A percentile compares a stretch with the other conserved stretches of the same genome.
Evolutionary conservation across 2,329 filamentous ascomycete species (phyloP).

Genomic region (Arthrobotrys pseudoclavata): DNA sequence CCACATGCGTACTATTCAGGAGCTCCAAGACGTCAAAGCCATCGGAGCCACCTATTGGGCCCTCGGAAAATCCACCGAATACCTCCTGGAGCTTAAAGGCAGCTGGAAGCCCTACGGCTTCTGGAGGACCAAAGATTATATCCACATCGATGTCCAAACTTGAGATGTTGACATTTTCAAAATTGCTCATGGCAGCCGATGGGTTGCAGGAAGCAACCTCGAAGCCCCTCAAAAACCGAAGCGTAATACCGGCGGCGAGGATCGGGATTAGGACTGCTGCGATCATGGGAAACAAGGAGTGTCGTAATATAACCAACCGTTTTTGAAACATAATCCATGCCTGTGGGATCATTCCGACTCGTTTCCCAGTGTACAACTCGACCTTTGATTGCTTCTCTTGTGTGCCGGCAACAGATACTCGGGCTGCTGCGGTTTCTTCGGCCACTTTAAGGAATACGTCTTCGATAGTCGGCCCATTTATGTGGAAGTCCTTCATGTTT

Average conservation of each 20-base stretch:
- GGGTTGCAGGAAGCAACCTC: constrained; percentile 71
- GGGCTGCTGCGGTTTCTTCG: constrained; percentile 74
- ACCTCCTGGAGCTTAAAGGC: constrained; percentile 41
- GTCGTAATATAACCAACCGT: constrained; percentile 79
- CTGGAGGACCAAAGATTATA: constrained; percentile 44
- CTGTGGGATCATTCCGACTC: constrained; percentile 79
- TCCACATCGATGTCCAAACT: constrained; percentile 50
- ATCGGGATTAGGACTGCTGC: constrained; percentile 83
- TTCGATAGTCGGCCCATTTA: constrained; percentile 90
- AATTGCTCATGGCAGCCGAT: constrained; percentile 65
- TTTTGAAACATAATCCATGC: constrained; percentile 82
- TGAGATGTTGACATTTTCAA: constrained; percentile 55
- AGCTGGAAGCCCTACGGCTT: constrained; percentile 38
- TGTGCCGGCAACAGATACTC: constrained; percentile 60
- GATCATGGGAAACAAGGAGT: constrained; percentile 82
- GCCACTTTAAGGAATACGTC: constrained; percentile 91
- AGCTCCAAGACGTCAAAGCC: constrained; percentile 61
- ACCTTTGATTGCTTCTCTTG: constrained; percentile 67
- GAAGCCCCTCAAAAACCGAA: constrained; percentile 78
- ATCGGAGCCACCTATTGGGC: constrained; percentile 2
- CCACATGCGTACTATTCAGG: constrained; percentile 68
- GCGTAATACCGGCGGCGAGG: constrained; percentile 82
- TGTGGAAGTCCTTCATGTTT: constrained; percentile 81
- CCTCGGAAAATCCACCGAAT: constrained; percentile 36
- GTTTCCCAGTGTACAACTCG: constrained; percentile 76